These are phyloP conservation scores for Wickerhamiella cacticola DNA, from an alignment of 805 yeast genomes.

Conservation along the genomic window DNA sequence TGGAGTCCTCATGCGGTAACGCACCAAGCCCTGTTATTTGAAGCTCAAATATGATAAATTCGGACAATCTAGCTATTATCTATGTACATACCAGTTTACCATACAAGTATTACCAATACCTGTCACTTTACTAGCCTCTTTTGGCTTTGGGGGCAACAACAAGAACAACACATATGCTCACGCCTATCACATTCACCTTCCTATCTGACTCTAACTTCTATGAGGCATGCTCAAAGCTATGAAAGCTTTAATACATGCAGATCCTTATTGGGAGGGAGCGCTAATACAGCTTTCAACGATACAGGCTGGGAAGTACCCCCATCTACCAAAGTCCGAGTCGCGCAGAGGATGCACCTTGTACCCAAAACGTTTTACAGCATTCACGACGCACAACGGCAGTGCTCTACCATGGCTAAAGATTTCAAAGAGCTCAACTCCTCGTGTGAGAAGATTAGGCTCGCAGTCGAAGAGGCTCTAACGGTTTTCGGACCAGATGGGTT, in stretches of 20 bases:
- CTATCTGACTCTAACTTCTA: background rate
- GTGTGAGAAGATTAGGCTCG: background rate
- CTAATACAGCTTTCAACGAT: background rate
- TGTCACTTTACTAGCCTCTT: background rate
- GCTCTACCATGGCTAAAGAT: background rate
- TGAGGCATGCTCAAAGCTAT: conserved; percentile 1
- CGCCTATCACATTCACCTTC: background rate
- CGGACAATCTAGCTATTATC: too few species aligned
- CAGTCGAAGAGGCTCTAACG: background rate
- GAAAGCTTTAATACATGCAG: background rate
- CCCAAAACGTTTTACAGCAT: background rate
- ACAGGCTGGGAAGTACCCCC: conserved; percentile 1
- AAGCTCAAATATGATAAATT: too few species aligned
- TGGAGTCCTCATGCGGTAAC: too few species aligned
- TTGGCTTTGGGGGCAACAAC: background rate
- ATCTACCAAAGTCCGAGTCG: conserved; percentile 1
- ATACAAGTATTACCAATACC: too few species aligned
- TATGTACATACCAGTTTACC: too few species aligned
- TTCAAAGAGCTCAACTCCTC: background rate
- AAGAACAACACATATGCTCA: background rate
- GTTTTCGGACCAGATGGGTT: background rate
- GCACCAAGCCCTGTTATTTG: too few species aligned
- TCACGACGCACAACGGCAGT: background rate
- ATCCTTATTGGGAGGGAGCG: background rate
- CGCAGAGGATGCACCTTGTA: conserved; percentile 5